Conservation (phyloP, 2,329 filamentous ascomycete species). For the Nemania abortiva region DNA sequence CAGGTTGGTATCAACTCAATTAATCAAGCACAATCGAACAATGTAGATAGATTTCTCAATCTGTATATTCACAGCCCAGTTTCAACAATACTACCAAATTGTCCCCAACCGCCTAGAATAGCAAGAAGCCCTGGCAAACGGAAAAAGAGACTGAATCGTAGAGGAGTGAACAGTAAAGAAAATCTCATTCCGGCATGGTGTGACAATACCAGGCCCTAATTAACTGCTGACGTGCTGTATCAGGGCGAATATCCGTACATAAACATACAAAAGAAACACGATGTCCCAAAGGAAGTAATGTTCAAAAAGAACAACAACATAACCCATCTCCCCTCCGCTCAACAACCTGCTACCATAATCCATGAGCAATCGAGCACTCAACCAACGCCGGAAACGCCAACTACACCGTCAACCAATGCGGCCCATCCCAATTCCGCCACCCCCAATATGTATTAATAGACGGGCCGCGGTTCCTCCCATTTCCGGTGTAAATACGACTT, state of each 20-base stretch:
- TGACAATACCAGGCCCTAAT: conserved; percentile 5
- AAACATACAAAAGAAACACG: conserved; percentile 27
- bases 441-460: conserved; percentile 44
- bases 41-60: neutral
- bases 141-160: neutral
- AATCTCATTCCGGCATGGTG: conserved; percentile 18
- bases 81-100: neutral
- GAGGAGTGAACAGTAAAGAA: conserved; percentile 1
- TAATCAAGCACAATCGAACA: neutral
- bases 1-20: neutral
- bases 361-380: conserved; percentile 1
- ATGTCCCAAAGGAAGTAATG: conserved; percentile 12
- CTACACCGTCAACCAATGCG: neutral
- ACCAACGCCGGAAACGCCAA: conserved; percentile 36
- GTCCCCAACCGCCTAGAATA: neutral
- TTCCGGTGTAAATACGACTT: conserved; percentile 52
- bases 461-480: conserved; percentile 56
- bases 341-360: neutral
- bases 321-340: conserved; percentile 1
- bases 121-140: neutral
- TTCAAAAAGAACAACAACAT: conserved; percentile 8
- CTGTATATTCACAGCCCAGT: neutral
- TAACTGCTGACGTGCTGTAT: neutral
- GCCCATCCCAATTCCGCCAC: neutral
- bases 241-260: conserved; percentile 22